A percentile compares a stretch with the other conserved stretches of the same genome.
phyloP scores from a whole-genome alignment of 1,284 basidiomycete genomes.

The Fomes fomentarius region DNA sequence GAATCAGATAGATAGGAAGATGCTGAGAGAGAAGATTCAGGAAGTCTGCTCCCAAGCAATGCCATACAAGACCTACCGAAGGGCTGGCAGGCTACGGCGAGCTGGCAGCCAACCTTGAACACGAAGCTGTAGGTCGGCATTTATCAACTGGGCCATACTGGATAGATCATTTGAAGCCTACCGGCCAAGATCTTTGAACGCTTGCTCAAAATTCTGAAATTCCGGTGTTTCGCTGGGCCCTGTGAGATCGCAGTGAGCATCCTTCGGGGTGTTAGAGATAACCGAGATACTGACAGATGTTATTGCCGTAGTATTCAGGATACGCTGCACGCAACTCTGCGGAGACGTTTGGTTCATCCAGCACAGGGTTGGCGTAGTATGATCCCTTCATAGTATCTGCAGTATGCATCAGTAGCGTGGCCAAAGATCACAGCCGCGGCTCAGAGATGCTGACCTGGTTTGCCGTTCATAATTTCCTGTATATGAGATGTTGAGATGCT shows the following conservation, averaged over 20 bases:
- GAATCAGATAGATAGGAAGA: slow-evolving; percentile 65
- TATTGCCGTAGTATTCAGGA: slow-evolving; percentile 80
- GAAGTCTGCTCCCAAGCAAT: not conserved
- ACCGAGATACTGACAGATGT: slow-evolving; percentile 62
- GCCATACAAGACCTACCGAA: slow-evolving; percentile 60
- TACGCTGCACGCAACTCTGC: slow-evolving; percentile 54
- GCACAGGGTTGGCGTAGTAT: slow-evolving; percentile 88
- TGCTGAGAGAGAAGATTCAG: slow-evolving; percentile 40
- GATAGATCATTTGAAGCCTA: slow-evolving; percentile 34
- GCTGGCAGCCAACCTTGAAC: slow-evolving; percentile 76
- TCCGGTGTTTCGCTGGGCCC: slow-evolving; percentile 70
- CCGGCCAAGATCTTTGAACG: slow-evolving; percentile 85
- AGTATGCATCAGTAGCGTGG: not conserved
- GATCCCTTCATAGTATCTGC: slow-evolving; percentile 86
- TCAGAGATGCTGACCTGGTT: slow-evolving; percentile 65
- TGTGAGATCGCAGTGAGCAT: no score
- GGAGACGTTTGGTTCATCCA: slow-evolving; percentile 65
- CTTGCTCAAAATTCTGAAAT: slow-evolving; percentile 80
- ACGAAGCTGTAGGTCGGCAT: slow-evolving; percentile 58
- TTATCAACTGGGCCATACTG: not conserved
- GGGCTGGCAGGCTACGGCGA: slow-evolving; percentile 85
- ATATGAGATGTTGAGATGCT: not conserved
- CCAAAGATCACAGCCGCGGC: no score
- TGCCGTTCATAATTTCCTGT: slow-evolving; percentile 93
- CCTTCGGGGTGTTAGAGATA: no score